phyloP scores from a whole-genome alignment of 306 rosid genomes.

The Oxytropis ochrocephala region DNA sequence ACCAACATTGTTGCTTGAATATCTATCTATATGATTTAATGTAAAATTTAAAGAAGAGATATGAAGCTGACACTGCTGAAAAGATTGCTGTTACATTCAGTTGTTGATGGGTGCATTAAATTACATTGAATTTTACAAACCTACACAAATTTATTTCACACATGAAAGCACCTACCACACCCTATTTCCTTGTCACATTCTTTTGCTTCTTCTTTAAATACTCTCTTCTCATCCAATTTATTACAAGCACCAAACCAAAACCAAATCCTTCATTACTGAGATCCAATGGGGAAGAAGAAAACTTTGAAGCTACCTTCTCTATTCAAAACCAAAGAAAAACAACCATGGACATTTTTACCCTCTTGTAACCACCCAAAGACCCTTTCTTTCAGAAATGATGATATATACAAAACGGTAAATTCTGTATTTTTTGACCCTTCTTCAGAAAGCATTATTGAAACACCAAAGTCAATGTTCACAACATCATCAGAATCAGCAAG shows the following conservation, averaged over 20 bases:
- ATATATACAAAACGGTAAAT: slow-evolving; percentile 55
- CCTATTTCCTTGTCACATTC: slow-evolving; percentile 35
- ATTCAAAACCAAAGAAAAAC: slow-evolving; percentile 36
- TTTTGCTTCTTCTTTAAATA: slow-evolving; percentile 27
- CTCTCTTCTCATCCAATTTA: slow-evolving; percentile 33
- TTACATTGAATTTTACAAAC: slow-evolving; percentile 52
- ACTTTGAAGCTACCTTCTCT: slow-evolving; percentile 31
- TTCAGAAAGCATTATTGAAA: slow-evolving; percentile 16
- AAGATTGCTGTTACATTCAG: slow-evolving; percentile 31
- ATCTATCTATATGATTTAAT: no score
- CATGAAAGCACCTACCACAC: slow-evolving; percentile 39
- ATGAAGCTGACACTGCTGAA: slow-evolving; percentile 19
- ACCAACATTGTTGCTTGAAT: no score
- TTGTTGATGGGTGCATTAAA: slow-evolving; percentile 45
- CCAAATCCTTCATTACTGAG: background rate
- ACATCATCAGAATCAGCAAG: slow-evolving; percentile 59
- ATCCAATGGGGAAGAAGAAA: slow-evolving; percentile 53
- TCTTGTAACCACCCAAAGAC: slow-evolving; percentile 53
- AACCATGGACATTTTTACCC: slow-evolving; percentile 46
- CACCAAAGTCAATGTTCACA: slow-evolving; percentile 65
- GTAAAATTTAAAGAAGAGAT: background rate
- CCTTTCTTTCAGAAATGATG: slow-evolving; percentile 48
- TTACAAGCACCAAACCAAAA: slow-evolving; percentile 26
- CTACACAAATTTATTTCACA: slow-evolving; percentile 41
- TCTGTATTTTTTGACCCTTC: slow-evolving; percentile 48